Percentiles rank a stretch among this genome's conserved stretches.
phyloP scores from a whole-genome alignment of 2,329 filamentous ascomycete genomes.

The Fusarium lyarnte region DNA sequence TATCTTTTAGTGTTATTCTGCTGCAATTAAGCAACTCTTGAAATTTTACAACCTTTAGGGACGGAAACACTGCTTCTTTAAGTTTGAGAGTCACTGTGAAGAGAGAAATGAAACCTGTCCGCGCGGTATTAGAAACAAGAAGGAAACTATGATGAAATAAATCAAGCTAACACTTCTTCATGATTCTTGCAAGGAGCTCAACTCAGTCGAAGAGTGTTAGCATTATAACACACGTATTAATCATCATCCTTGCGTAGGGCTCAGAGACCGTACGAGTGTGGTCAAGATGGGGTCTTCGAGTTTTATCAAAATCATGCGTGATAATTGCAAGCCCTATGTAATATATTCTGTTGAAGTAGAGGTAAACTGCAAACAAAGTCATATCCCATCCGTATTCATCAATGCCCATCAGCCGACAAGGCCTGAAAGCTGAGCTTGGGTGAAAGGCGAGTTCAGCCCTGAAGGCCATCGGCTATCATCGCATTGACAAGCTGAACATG shows the following conservation, averaged over 20 bases:
- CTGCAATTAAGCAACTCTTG: not conserved
- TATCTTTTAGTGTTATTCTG: not conserved
- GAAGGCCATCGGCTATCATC: conserved; percentile 54
- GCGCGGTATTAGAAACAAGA: not conserved
- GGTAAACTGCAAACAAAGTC: not conserved
- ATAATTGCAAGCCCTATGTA: not conserved
- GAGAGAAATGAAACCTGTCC: not conserved
- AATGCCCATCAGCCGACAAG: not conserved
- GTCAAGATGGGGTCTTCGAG: too few relatives aligned
- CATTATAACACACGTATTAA: not conserved
- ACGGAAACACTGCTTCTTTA: not conserved
- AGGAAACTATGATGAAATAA: not conserved
- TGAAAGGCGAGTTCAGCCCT: not conserved
- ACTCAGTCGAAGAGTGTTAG: accelerated
- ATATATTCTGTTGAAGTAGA: not conserved
- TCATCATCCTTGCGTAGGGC: not conserved
- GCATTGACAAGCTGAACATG: conserved; percentile 56
- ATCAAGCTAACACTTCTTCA: not conserved
- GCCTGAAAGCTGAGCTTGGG: not conserved
- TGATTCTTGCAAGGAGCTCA: accelerated
- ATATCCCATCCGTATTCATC: not conserved
- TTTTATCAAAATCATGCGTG: accelerated
- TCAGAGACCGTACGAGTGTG: accelerated
- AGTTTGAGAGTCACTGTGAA: not conserved
- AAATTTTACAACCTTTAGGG: not conserved